Percentiles rank a stretch among this genome's conserved stretches.
Conservation (phyloP, 2,329 filamentous ascomycete genomes). For the Thielaviopsis musarum region DNA sequence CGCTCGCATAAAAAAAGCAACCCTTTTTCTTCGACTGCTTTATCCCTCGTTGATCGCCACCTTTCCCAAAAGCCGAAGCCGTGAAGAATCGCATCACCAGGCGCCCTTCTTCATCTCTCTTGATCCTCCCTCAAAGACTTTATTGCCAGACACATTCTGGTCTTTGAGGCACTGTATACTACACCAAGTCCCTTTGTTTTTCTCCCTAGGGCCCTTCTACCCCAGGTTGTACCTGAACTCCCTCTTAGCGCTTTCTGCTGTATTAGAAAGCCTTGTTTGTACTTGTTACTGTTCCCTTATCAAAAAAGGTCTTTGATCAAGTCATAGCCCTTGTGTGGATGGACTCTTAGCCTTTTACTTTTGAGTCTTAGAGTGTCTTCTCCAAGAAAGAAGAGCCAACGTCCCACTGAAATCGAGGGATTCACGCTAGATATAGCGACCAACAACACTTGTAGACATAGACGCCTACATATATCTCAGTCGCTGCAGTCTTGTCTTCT, state of each 20-base stretch:
- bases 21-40: neutral
- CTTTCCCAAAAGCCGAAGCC: neutral
- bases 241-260: neutral
- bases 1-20: neutral
- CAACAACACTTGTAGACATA: no score
- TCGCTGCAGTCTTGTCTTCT: neutral
- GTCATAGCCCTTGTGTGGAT: neutral
- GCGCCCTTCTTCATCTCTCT: conserved; percentile 6
- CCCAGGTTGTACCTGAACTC: neutral
- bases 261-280: neutral
- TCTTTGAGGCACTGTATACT: neutral
- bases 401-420: neutral
- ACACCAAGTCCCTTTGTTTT: conserved; percentile 11
- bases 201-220: conserved; percentile 3
- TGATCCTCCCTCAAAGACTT: conserved; percentile 6
- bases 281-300: neutral
- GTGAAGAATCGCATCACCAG: neutral
- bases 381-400: neutral
- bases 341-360: neutral
- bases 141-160: conserved; percentile 10
- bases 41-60: neutral
- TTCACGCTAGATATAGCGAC: no score
- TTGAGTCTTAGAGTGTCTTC: neutral
- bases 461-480: neutral
- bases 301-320: neutral